These are phyloP conservation scores for Quercus tomentella DNA, from an alignment of 331 rosid genomes.

Conservation along the genomic window DNA sequence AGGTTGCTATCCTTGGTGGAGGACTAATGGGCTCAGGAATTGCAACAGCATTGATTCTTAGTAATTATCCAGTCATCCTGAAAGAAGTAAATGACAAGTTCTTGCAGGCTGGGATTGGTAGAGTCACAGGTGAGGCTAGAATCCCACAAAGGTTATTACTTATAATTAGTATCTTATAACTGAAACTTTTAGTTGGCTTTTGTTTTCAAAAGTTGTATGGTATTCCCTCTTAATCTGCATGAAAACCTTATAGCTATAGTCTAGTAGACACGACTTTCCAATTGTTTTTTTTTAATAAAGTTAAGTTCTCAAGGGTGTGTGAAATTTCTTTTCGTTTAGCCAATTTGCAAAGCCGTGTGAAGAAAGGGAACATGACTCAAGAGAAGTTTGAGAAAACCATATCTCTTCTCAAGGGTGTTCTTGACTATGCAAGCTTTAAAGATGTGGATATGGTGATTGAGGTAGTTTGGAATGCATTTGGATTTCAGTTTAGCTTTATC, in stretches of 20 bases:
- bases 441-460: slow-evolving; percentile 97
- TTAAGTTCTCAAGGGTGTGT: background rate
- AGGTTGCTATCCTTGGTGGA: slow-evolving; percentile 91
- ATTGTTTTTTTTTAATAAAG: background rate
- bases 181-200: background rate
- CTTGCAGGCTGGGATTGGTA: slow-evolving; percentile 78
- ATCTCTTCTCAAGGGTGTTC: slow-evolving; percentile 72
- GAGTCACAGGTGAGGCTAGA: slow-evolving; percentile 70
- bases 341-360: slow-evolving; percentile 80
- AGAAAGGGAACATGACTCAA: slow-evolving; percentile 71
- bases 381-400: slow-evolving; percentile 66
- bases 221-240: background rate
- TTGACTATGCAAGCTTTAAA: slow-evolving; percentile 67
- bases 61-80: slow-evolving; percentile 72
- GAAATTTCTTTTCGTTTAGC: slow-evolving; percentile 41
- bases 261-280: background rate
- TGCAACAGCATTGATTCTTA: slow-evolving; percentile 75
- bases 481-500: background rate
- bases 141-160: background rate
- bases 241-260: slow-evolving; percentile 13
- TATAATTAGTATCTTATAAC: background rate
- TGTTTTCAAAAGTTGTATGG: background rate
- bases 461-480: slow-evolving; percentile 38
- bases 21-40: slow-evolving; percentile 99
- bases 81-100: slow-evolving; percentile 87